Evolutionary conservation across 164 flowering plant genomes (phyloP).

Genomic region (Vitis cinerea): DNA sequence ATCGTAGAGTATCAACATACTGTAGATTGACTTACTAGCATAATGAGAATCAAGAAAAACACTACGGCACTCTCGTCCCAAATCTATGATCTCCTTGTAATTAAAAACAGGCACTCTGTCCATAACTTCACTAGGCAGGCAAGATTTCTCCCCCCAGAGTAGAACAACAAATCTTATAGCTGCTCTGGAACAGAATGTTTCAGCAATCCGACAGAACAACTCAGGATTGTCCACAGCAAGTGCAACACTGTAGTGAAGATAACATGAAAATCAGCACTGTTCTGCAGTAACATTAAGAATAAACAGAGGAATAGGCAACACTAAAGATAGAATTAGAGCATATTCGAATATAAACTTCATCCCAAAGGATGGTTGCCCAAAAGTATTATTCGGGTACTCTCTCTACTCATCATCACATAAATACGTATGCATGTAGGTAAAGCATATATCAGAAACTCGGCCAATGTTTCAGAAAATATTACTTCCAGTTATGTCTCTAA

Average conservation of each 20-base stretch:
- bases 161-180: conserved; percentile 58
- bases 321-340: too few species aligned
- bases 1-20: background rate
- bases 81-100: conserved; percentile 58
- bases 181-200: conserved; percentile 49
- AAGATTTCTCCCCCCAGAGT: conserved; percentile 91
- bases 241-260: conserved; percentile 59
- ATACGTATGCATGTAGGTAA: too few species aligned
- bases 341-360: background rate
- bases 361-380: background rate
- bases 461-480: background rate
- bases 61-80: conserved; percentile 63
- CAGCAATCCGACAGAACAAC: conserved; percentile 55
- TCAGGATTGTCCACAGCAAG: conserved; percentile 80
- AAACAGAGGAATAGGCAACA: background rate
- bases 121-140: conserved; percentile 27
- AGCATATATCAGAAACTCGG: too few species aligned
- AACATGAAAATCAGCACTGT: conserved; percentile 7
- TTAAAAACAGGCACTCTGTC: conserved; percentile 46
- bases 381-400: background rate
- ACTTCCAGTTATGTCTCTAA: background rate
- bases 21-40: conserved; percentile 46
- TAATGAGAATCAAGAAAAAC: conserved; percentile 38
- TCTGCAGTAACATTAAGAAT: conserved; percentile 4
- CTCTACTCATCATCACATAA: too few species aligned